Evolutionary conservation across 345 rosid species (phyloP), one percentile per base, ranked within the genome.

Genomic region (Sisymbrium irio): DNA sequence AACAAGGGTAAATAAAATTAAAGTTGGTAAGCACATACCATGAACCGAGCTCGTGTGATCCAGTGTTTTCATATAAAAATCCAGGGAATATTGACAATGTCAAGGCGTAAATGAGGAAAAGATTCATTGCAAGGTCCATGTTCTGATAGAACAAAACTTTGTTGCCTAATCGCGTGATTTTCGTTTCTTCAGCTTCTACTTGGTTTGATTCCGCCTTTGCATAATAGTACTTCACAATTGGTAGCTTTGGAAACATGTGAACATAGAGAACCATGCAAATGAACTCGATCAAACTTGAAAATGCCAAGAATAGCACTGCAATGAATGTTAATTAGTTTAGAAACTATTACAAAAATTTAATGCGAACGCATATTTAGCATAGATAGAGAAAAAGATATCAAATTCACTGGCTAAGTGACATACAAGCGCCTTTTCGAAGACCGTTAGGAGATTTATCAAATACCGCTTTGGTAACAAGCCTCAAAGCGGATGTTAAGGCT

Each of bases 161-260:
- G 25, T 20, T 83, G 82, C 84, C 83, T 64, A 89, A 62, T 22
- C 87, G 81, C 40, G 83, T 47, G 39, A 89, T 83, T 71, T 77
- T 93, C 92, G 83, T 92, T 49, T 49, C 54, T 22, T 20, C 94
- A 3, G 59, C 9, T 19, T 50, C 35, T 9, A 49, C 10, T 19
- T 30, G 37, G 44, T 35, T 19, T 66, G 80, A 77, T 13, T 90
- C 84, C 1, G 96, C 95, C 78, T 85, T 92, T 0, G 87, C n/a
- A 32, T 87, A 81, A 69, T 83, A 89, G 69, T 88, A 85, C 69
- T 87, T 90, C 69, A 89, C 91, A 8, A 89, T 74, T 10, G 92
- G 87, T 35, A 89, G 74, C 55, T 88, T 89, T 0, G 91, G 94
- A 46, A 92, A 85, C 65, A 74, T 42, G 72, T 40, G 69, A 3